A percentile compares a stretch with the other conserved stretches of the same genome.
Conservation (phyloP, 805 yeast genomes). For the Wickerhamiella australiensis region DNA sequence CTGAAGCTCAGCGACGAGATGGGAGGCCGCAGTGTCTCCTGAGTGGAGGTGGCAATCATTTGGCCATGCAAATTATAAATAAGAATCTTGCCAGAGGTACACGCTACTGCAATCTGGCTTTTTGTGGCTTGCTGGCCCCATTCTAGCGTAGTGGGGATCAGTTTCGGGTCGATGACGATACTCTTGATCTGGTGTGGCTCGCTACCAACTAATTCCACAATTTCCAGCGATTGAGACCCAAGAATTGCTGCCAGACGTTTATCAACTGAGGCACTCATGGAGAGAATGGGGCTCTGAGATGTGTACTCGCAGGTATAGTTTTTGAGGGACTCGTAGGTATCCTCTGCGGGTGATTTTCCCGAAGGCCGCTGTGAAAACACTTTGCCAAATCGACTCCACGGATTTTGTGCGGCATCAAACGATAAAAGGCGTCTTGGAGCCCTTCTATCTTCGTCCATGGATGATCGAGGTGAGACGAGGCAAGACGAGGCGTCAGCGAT, state of each 20-base stretch:
- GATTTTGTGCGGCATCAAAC: slow-evolving; percentile 18
- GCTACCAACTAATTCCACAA: slow-evolving; percentile 5
- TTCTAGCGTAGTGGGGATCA: slow-evolving; percentile 25
- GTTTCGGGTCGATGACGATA: slow-evolving; percentile 21
- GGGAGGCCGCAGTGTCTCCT: background rate
- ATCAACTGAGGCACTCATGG: slow-evolving; percentile 25
- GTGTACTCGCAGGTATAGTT: slow-evolving; percentile 5
- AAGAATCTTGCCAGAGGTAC: slow-evolving; percentile 5
- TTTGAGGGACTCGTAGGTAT: background rate
- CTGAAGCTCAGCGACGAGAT: slow-evolving; percentile 11
- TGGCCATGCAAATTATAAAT: slow-evolving; percentile 6
- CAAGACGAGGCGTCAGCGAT: background rate
- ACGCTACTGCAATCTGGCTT: slow-evolving; percentile 13
- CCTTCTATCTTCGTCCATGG: slow-evolving; percentile 18
- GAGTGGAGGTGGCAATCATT: slow-evolving; percentile 40
- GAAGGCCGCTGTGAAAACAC: slow-evolving; percentile 14
- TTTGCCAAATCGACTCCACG: slow-evolving; percentile 20
- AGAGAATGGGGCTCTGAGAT: slow-evolving; percentile 18
- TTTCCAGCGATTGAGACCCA: slow-evolving; percentile 23
- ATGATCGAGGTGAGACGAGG: background rate
- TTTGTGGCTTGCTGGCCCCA: slow-evolving; percentile 26
- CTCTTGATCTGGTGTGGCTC: slow-evolving; percentile 15
- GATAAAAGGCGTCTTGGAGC: slow-evolving; percentile 18
- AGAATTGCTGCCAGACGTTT: slow-evolving; percentile 22
- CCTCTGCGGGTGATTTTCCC: background rate